Conservation (phyloP, 1,284 basidiomycete species). For the Coniferiporia weirii region DNA sequence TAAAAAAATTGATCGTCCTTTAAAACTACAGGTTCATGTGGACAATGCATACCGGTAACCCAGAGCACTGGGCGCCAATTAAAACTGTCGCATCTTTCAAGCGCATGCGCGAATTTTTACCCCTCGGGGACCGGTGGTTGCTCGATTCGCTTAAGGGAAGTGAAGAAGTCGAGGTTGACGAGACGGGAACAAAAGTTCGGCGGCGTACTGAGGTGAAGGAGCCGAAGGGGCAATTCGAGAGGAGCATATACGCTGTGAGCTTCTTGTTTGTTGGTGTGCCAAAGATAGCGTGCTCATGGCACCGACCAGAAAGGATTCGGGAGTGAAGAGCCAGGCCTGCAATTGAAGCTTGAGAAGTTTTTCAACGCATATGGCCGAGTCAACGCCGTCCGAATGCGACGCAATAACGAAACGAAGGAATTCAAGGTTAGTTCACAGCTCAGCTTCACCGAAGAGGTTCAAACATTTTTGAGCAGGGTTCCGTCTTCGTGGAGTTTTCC, state of each 20-base stretch:
- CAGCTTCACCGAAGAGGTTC: neutral
- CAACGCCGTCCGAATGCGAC: constrained; percentile 85
- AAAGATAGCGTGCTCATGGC: neutral
- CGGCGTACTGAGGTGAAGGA: constrained; percentile 67
- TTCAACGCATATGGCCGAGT: constrained; percentile 81
- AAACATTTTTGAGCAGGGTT: constrained; percentile 49
- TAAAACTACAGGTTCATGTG: constrained; percentile 82
- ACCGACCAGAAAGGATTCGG: constrained; percentile 81
- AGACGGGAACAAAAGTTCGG: constrained; percentile 68
- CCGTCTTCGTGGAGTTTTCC: constrained; percentile 90
- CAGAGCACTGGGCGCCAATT: constrained; percentile 89
- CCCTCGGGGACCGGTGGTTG: constrained; percentile 62
- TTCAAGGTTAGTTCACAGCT: constrained; percentile 63
- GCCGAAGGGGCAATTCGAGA: constrained; percentile 69
- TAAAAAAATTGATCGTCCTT: neutral
- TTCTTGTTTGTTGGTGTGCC: neutral
- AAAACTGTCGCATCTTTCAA: constrained; percentile 91
- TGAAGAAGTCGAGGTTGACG: constrained; percentile 73
- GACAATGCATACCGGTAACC: constrained; percentile 72
- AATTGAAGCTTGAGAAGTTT: constrained; percentile 77
- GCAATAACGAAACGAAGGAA: constrained; percentile 62
- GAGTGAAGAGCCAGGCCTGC: constrained; percentile 65
- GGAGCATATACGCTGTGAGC: constrained; percentile 82
- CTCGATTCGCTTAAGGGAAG: constrained; percentile 57
- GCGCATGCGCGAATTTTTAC: constrained; percentile 78